Conservation (phyloP, 371 early-diverging fungal genomes). For the Paraphysoderma sedebokerense region DNA sequence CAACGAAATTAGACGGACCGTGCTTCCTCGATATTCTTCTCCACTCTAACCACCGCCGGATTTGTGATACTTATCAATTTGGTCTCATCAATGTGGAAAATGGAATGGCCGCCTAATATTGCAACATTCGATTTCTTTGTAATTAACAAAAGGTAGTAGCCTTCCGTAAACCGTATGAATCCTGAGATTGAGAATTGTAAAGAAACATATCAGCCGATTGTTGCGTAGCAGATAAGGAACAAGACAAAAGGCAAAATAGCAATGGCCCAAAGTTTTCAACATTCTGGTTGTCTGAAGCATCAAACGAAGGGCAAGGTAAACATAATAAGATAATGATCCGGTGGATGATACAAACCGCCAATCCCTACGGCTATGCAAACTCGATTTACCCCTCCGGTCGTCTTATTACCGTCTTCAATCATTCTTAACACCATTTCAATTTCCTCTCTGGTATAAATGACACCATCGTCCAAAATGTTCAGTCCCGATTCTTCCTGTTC, state of each 20-base stretch:
- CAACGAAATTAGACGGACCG: constrained; percentile 15
- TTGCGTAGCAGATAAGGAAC: neutral
- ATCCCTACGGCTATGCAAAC: constrained; percentile 48
- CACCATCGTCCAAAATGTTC: constrained; percentile 17
- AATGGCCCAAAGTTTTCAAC: no score
- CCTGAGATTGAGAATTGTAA: constrained; percentile 32
- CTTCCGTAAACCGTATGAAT: constrained; percentile 78
- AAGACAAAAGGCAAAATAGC: neutral
- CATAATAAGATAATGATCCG: neutral
- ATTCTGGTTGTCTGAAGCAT: neutral
- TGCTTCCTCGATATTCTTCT: constrained; percentile 62
- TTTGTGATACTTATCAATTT: constrained; percentile 48
- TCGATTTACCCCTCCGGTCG: constrained; percentile 54
- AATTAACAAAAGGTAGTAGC: constrained; percentile 81
- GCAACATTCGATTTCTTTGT: constrained; percentile 78
- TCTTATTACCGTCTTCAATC: constrained; percentile 63
- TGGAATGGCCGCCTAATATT: constrained; percentile 80
- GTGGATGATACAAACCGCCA: constrained; percentile 22
- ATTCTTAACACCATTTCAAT: constrained; percentile 52
- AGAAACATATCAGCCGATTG: neutral
- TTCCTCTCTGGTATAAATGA: constrained; percentile 50
- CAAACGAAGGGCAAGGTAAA: neutral
- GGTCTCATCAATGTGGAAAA: constrained; percentile 89
- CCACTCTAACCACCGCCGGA: constrained; percentile 30
- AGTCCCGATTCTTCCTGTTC: constrained; percentile 7